These are phyloP conservation scores for Ogataea populi-albae DNA, from an alignment of 805 yeast species.

Conservation along the genomic window DNA sequence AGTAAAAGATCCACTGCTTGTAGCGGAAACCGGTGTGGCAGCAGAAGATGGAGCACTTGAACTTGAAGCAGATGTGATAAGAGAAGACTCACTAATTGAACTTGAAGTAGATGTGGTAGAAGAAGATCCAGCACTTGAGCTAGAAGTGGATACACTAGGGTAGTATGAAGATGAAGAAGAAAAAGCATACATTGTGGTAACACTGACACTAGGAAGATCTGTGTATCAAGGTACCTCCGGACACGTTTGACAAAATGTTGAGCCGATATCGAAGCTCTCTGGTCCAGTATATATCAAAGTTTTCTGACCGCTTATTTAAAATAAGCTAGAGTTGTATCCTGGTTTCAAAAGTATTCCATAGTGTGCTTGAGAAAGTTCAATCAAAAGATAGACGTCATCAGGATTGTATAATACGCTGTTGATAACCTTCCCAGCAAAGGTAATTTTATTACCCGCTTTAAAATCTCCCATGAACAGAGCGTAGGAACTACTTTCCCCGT, in stretches of 20 bases:
- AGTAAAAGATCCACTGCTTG: too few species aligned
- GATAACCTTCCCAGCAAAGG: not conserved
- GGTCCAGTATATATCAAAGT: not conserved
- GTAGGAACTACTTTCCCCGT: not conserved
- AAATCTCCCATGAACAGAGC: not conserved
- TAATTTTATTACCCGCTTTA: not conserved
- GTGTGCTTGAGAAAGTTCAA: not conserved
- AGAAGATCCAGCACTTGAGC: not conserved
- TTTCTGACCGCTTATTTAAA: not conserved
- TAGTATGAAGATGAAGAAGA: too few species aligned
- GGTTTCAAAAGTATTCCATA: not conserved
- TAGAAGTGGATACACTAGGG: too few species aligned
- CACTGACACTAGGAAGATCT: not conserved
- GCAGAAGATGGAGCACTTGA: not conserved
- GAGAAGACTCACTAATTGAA: not conserved
- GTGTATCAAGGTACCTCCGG: not conserved
- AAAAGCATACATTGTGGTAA: too few species aligned
- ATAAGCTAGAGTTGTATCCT: not conserved
- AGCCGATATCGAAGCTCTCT: not conserved
- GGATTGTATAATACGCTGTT: not conserved
- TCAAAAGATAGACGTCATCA: not conserved
- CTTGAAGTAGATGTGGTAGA: slow-evolving; percentile 1
- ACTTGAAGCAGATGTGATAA: not conserved
- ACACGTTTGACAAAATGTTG: not conserved
- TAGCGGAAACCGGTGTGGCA: not conserved